phyloP scores from a whole-genome alignment of 306 rosid species.

The Macrotyloma uniflorum region DNA sequence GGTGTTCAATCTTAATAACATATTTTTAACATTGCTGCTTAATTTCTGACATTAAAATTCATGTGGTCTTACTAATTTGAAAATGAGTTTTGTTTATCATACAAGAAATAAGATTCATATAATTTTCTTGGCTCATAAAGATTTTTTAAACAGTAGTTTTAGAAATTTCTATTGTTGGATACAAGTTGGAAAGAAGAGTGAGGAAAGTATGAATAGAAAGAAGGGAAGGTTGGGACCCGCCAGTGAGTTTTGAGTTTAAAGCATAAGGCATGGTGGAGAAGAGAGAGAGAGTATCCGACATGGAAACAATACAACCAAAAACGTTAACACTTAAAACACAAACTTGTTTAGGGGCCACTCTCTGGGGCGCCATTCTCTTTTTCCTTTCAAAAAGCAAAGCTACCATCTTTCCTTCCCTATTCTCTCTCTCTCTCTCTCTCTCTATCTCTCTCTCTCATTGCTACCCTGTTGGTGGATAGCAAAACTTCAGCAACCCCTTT shows the following conservation, averaged over 20 bases:
- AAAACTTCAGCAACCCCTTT: constrained; percentile 34
- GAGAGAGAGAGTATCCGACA: constrained; percentile 7
- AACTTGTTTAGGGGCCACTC: constrained; percentile 23
- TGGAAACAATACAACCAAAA: constrained; percentile 21
- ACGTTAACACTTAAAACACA: constrained; percentile 29
- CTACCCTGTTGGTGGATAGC: constrained; percentile 41
- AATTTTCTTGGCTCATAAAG: too few relatives aligned
- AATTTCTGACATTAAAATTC: too few relatives aligned
- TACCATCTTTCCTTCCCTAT: constrained; percentile 40
- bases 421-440: constrained; percentile 37
- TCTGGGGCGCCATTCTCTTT: constrained; percentile 41
- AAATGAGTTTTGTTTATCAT: too few relatives aligned
- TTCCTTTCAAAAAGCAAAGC: constrained; percentile 57
- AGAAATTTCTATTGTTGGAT: too few relatives aligned
- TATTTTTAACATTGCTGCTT: too few relatives aligned
- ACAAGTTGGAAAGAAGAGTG: not conserved
- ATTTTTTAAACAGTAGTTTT: too few relatives aligned
- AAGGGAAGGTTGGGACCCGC: constrained; percentile 53
- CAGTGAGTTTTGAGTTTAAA: constrained; percentile 52
- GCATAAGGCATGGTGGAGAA: constrained; percentile 38
- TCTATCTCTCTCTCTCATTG: constrained; percentile 31
- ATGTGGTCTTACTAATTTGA: too few relatives aligned
- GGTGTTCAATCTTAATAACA: not conserved
- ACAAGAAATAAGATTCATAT: not conserved
- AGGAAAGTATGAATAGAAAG: not conserved